Conservation (phyloP, 2,329 filamentous ascomycete genomes). For the Colletotrichum siamense region DNA sequence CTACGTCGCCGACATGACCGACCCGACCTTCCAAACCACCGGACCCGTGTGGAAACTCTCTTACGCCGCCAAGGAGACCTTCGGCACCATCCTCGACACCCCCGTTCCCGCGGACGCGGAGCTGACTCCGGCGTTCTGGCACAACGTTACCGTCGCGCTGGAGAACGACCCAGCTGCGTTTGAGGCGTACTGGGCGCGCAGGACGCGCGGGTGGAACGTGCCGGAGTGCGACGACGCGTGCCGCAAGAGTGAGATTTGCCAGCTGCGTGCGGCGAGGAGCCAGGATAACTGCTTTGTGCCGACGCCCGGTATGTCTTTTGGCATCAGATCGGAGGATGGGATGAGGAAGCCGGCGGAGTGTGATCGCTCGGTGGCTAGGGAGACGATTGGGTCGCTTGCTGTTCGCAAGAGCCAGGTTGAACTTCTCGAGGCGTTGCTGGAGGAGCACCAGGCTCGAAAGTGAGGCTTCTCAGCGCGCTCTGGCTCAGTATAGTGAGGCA, state of each 20-base stretch:
- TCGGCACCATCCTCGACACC: neutral
- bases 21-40: neutral
- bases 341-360: neutral
- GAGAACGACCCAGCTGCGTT: neutral
- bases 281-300: neutral
- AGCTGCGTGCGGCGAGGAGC: neutral
- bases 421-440: neutral
- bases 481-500: rapidly evolving
- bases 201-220: neutral
- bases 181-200: neutral
- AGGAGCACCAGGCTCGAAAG: neutral
- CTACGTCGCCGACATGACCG: neutral
- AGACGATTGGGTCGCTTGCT: neutral
- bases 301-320: neutral
- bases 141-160: neutral
- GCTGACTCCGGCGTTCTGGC: neutral
- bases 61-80: neutral
- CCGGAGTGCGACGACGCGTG: neutral
- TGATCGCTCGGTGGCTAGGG: neutral
- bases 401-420: neutral
- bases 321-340: neutral
- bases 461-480: rapidly evolving
- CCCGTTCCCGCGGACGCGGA: neutral
- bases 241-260: neutral
- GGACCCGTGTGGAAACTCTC: rapidly evolving